phyloP scores from a whole-genome alignment of 257 asterid genomes.

The Solanum pinnatisectum region DNA sequence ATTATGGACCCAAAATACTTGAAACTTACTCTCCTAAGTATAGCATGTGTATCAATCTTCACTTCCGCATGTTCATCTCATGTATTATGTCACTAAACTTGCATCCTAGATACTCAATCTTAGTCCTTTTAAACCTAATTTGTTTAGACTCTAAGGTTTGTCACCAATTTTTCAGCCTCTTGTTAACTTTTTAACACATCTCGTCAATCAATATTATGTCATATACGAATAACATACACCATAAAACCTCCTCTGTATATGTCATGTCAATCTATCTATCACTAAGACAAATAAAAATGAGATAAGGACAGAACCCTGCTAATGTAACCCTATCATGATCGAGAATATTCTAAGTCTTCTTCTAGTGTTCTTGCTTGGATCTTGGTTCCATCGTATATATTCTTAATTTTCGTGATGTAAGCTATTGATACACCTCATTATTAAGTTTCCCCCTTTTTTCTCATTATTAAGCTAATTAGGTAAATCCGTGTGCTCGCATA shows the following conservation, averaged over 20 bases:
- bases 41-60: background rate
- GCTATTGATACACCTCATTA: background rate
- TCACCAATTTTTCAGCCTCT: background rate
- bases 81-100: background rate
- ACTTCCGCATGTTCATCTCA: background rate
- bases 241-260: accelerated
- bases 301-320: background rate
- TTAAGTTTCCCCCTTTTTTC: no score
- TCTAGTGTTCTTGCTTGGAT: background rate
- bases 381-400: background rate
- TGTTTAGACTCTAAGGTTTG: background rate
- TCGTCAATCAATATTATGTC: background rate
- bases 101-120: background rate
- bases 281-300: background rate
- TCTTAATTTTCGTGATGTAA: background rate
- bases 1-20: background rate
- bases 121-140: background rate
- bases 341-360: background rate
- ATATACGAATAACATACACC: background rate
- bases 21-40: background rate
- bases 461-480: no score
- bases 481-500: background rate
- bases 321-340: background rate
- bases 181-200: no score
- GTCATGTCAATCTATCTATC: background rate